phyloP scores from a whole-genome alignment of 495 filamentous ascomycete species.

The Annulohypoxylon stygium region DNA sequence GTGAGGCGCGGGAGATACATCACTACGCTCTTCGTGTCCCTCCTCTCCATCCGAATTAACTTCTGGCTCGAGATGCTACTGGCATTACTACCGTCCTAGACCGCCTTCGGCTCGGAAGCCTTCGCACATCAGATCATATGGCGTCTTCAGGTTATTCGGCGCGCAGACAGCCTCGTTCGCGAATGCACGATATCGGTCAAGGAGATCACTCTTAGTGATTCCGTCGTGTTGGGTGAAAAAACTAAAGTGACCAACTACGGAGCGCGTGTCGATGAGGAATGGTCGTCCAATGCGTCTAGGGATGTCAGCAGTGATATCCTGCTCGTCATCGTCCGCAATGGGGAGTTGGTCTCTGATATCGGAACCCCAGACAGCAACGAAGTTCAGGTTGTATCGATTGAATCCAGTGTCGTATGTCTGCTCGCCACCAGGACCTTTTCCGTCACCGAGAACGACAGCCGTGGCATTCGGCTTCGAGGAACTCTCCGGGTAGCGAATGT shows the following conservation, averaged over 20 bases:
- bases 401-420: conserved; percentile 63
- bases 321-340: conserved; percentile 53
- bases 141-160: conserved; percentile 47
- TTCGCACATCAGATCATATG: conserved; percentile 45
- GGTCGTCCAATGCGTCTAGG: conserved; percentile 49
- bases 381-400: conserved; percentile 60
- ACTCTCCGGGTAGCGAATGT: conserved; percentile 40
- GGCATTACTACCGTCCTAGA: conserved; percentile 22
- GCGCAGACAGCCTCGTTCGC: conserved; percentile 61
- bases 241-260: conserved; percentile 66
- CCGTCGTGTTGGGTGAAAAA: conserved; percentile 55
- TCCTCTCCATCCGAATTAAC: neutral
- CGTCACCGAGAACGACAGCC: conserved; percentile 18
- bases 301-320: conserved; percentile 46
- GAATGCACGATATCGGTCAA: conserved; percentile 65
- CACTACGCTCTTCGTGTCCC: conserved; percentile 15
- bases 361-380: conserved; percentile 63
- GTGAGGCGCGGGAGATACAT: conserved; percentile 19
- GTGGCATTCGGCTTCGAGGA: conserved; percentile 41
- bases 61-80: neutral
- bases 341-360: conserved; percentile 56
- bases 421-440: conserved; percentile 47
- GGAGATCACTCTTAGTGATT: conserved; percentile 63
- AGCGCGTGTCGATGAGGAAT: conserved; percentile 66
- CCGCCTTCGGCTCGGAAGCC: conserved; percentile 28